Conservation (phyloP, 2,329 filamentous ascomycete genomes). For the Zymoseptoria brevis region DNA sequence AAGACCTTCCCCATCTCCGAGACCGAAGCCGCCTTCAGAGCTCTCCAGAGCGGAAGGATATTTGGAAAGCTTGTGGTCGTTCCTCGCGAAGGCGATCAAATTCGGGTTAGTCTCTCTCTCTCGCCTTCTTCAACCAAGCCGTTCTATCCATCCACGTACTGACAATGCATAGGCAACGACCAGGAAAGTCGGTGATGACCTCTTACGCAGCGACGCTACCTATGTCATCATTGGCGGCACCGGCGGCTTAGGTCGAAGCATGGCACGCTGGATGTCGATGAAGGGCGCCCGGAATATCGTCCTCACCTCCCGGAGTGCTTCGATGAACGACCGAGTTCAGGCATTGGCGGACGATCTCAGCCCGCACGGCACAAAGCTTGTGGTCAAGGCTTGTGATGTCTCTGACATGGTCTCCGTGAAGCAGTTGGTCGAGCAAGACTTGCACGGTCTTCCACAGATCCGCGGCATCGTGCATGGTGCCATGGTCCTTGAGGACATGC, state of each 20-base stretch:
- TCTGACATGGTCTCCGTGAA: neutral
- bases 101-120: neutral
- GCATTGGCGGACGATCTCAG: neutral
- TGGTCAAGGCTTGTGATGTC: neutral
- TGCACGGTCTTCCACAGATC: neutral
- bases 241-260: slow-evolving; percentile 3
- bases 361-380: neutral
- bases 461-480: neutral
- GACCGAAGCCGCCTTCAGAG: neutral
- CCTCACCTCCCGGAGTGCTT: neutral
- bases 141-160: neutral
- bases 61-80: neutral
- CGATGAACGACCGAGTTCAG: neutral
- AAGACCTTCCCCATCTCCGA: slow-evolving; percentile 1
- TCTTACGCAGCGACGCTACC: neutral
- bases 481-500: slow-evolving; percentile 1
- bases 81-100: neutral
- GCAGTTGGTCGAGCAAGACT: neutral
- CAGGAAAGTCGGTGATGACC: neutral
- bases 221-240: slow-evolving; percentile 5
- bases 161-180: neutral
- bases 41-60: neutral
- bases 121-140: too few relatives aligned
- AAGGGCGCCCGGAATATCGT: slow-evolving; percentile 2
- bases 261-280: neutral